Evolutionary conservation across 1,284 basidiomycete species (phyloP).

Genomic region (Melampsora americana): DNA sequence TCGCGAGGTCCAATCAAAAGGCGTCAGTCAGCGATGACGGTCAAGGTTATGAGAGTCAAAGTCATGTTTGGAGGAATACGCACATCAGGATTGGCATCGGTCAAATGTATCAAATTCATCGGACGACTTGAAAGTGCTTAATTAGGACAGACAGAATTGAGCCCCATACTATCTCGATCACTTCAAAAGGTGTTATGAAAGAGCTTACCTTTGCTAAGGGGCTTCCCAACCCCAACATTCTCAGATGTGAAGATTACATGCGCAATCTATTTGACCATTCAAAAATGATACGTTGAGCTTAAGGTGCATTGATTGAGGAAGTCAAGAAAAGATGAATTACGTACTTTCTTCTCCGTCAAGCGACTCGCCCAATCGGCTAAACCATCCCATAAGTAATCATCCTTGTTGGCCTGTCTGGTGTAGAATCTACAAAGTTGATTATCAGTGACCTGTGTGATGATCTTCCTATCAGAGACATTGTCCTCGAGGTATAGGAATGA

Average conservation of each 20-base stretch:
- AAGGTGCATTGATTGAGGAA: not conserved
- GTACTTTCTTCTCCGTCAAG: slow-evolving; percentile 72
- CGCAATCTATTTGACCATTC: slow-evolving; percentile 63
- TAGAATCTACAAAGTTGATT: slow-evolving; percentile 58
- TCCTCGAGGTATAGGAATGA: not conserved
- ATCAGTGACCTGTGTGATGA: slow-evolving; percentile 63
- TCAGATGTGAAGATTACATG: slow-evolving; percentile 90
- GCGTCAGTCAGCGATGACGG: not conserved
- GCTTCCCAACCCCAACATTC: slow-evolving; percentile 80
- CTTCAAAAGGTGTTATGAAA: not conserved
- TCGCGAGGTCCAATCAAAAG: not conserved
- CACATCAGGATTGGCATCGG: slow-evolving; percentile 49
- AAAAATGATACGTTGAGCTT: not conserved
- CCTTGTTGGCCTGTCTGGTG: slow-evolving; percentile 63
- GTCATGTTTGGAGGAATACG: not conserved
- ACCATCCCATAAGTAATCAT: slow-evolving; percentile 70
- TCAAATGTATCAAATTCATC: slow-evolving; percentile 70
- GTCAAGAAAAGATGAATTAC: slow-evolving; percentile 46
- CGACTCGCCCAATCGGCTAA: slow-evolving; percentile 81
- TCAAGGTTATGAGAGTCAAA: not conserved
- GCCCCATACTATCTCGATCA: too few species aligned
- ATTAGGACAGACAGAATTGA: not conserved
- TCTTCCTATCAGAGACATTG: not conserved
- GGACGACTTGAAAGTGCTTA: slow-evolving; percentile 81
- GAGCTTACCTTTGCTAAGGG: slow-evolving; percentile 68